A percentile compares a stretch with the other conserved stretches of the same genome.
phyloP scores from a whole-genome alignment of 441 rosid genomes.

The Theobroma grandiflorum region DNA sequence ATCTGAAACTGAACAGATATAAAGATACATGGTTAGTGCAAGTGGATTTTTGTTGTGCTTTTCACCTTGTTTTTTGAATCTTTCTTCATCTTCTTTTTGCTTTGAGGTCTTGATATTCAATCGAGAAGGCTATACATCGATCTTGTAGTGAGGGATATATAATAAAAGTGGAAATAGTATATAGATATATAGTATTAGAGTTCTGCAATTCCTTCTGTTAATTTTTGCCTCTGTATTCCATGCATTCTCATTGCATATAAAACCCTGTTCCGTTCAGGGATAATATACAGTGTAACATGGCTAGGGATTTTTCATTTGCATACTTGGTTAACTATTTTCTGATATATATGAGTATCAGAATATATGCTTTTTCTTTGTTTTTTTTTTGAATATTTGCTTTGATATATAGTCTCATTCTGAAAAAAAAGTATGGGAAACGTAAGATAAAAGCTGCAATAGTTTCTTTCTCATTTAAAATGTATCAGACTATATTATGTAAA shows the following conservation, averaged over 20 bases:
- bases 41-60: slow-evolving; percentile 13
- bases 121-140: neutral
- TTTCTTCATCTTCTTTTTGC: neutral
- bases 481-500: neutral
- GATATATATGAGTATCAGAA: slow-evolving; percentile 7
- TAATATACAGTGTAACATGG: neutral
- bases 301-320: neutral
- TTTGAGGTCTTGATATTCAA: slow-evolving; percentile 4
- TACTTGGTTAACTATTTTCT: neutral
- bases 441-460: neutral
- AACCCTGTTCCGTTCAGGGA: neutral
- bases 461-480: neutral
- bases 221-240: neutral
- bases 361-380: neutral
- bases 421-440: neutral
- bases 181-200: neutral
- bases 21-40: slow-evolving; percentile 10
- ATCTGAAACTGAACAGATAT: slow-evolving; percentile 9
- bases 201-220: neutral
- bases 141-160: slow-evolving; percentile 19
- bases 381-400: neutral
- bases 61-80: neutral
- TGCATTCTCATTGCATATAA: slow-evolving; percentile 5
- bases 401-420: slow-evolving; percentile 15
- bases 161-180: slow-evolving; percentile 11